Evolutionary conservation across 768 basidiomycete species (phyloP), one percentile per base, ranked within the genome.

Genomic region (Lanmaoa pseudosensibilis): DNA sequence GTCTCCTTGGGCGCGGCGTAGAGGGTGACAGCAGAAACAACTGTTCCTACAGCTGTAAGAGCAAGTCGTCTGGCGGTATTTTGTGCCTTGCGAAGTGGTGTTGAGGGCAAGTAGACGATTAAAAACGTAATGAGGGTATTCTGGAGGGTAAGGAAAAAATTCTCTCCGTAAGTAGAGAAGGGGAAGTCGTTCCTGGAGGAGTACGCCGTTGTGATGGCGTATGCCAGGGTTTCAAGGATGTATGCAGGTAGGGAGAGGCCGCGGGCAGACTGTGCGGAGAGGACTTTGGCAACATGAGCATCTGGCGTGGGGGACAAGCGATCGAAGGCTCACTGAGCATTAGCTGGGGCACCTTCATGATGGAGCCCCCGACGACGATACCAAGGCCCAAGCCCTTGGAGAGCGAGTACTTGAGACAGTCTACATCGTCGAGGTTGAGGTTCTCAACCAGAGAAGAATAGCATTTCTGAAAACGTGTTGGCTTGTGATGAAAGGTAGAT

Each of bases 101-200:
- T 46, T 5, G 73, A 64, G 9, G 83, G 79, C 66, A 89, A 87
- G 70, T 76, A 75, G 48, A 94, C 80, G 72, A 96, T 96, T 63
- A 95, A 84, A 66, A 94, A 79, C 16, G 92, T 93, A 69, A 98
- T 93, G 74, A 90, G 58, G 63, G 88, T 78, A 76, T 96, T 94
- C 73, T 96, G 94, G 56, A 94, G 66, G 32, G 92, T 86, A 47
- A 98, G 81, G 83, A 98, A 98, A 54, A 94, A 70, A 77, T 96
- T 98, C 74, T 99, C 97, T 66, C 97, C 97, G 57, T 98, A 99
- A 1, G 97, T 98, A 19, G 92, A 93, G 79, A 98, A 97, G 0
- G 97, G 94, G 73, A 95, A 98, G 23, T 78, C 72, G 66, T 92
- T 88, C 23, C 93, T 80, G 64, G 83, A 84, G 2, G 94, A 88